Conservation (phyloP, 176 grass and related monocot genomes). For the Oropetium thomaeum region DNA sequence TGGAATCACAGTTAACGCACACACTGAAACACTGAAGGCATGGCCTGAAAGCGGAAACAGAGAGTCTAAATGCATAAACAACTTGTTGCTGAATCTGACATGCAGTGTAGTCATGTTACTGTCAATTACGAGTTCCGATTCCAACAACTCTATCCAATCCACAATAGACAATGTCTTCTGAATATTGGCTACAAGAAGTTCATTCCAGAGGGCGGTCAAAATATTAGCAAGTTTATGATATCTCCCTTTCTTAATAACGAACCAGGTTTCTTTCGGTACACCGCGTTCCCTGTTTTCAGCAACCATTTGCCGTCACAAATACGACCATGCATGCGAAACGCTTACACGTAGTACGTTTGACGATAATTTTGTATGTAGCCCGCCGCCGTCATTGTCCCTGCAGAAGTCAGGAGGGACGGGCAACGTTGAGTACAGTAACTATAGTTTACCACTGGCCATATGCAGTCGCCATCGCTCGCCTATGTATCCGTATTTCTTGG, state of each 20-base stretch:
- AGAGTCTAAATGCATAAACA: constrained; percentile 14
- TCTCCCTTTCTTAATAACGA: too few species aligned
- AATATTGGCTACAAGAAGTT: background rate
- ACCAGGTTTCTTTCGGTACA: background rate
- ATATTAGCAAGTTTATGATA: background rate
- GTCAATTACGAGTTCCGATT: constrained; percentile 40
- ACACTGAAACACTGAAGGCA: background rate
- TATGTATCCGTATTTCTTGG: constrained; percentile 39
- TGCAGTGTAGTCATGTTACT: constrained; percentile 33
- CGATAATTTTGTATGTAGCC: constrained; percentile 1
- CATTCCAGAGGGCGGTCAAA: background rate
- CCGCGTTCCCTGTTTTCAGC: background rate
- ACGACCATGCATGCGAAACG: background rate
- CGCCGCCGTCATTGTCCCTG: constrained; percentile 12
- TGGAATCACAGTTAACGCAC: constrained; percentile 2
- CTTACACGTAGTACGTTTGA: background rate
- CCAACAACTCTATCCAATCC: constrained; percentile 25
- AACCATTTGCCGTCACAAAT: background rate
- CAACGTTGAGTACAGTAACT: too few species aligned
- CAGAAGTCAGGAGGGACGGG: constrained; percentile 6
- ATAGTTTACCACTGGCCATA: background rate
- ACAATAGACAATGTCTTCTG: background rate
- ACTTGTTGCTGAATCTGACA: constrained; percentile 9
- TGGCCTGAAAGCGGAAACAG: background rate
- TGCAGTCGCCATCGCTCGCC: background rate